Conservation (phyloP, 192 early-diverging fungal genomes). For the Podila epigama region DNA sequence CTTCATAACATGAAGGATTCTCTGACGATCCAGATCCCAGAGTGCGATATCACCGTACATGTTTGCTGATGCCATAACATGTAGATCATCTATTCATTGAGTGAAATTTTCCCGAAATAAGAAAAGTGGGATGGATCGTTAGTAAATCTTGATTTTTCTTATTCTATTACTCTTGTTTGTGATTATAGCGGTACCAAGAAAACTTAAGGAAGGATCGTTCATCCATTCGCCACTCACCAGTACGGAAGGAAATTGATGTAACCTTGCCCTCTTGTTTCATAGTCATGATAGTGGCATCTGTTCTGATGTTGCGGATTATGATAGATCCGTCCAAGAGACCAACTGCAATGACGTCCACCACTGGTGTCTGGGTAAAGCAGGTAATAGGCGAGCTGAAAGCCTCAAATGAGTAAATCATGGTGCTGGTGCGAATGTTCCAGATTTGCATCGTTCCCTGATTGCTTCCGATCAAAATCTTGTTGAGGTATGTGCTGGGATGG, state of each 20-base stretch:
- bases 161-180: too few species aligned
- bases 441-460: constrained; percentile 89
- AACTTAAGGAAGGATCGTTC: too few species aligned
- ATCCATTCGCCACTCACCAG: constrained; percentile 60
- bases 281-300: constrained; percentile 78
- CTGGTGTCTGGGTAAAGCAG: constrained; percentile 84
- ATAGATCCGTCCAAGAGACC: constrained; percentile 91
- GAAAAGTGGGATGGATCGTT: not conserved
- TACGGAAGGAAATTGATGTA: constrained; percentile 90
- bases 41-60: constrained; percentile 87
- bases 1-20: constrained; percentile 80
- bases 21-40: constrained; percentile 89
- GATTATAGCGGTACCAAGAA: too few species aligned
- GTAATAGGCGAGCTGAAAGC: constrained; percentile 79
- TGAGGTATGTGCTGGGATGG: constrained; percentile 97
- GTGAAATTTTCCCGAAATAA: too few species aligned
- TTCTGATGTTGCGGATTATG: constrained; percentile 84
- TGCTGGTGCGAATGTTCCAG: constrained; percentile 91
- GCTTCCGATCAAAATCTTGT: constrained; percentile 92
- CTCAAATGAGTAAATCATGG: constrained; percentile 83
- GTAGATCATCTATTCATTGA: constrained; percentile 80
- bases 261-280: constrained; percentile 89
- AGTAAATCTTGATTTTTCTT: too few species aligned
- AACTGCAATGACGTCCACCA: constrained; percentile 92
- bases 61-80: constrained; percentile 91